A percentile compares a stretch with the other conserved stretches of the same genome.
Evolutionary conservation across 306 rosid species (phyloP).

Genomic region (Canavalia ensiformis): DNA sequence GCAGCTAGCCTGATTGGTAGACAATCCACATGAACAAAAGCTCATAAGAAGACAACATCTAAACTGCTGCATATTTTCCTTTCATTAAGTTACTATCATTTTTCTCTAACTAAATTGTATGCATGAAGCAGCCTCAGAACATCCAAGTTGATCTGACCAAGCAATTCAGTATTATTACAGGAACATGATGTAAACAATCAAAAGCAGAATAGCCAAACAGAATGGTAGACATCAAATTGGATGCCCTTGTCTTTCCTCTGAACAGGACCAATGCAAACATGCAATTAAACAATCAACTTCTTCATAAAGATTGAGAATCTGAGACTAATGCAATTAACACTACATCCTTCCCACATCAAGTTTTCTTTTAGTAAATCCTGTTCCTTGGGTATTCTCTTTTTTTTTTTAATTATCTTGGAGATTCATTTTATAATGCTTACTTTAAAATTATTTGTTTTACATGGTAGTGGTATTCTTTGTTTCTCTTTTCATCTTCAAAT

Average conservation of each 20-base stretch:
- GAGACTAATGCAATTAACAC: conserved; percentile 18
- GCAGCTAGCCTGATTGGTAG: conserved; percentile 71
- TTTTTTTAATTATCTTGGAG: too few relatives aligned
- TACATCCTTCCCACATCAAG: conserved; percentile 12
- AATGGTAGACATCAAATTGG: conserved; percentile 17
- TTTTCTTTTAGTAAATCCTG: not conserved
- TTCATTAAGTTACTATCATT: not conserved
- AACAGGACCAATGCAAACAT: conserved; percentile 18
- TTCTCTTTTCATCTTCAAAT: too few relatives aligned
- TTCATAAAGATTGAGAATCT: not conserved
- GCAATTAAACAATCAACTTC: conserved; percentile 24
- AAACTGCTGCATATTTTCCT: not conserved
- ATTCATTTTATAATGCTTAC: too few relatives aligned
- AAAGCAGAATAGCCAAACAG: conserved; percentile 24
- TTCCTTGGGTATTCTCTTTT: not conserved
- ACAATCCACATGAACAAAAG: conserved; percentile 42
- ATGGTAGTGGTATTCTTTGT: too few relatives aligned
- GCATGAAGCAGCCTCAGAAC: conserved; percentile 27
- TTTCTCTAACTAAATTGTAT: conserved; percentile 19
- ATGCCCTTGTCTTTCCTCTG: conserved; percentile 17
- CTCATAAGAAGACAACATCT: conserved; percentile 14
- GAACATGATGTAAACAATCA: conserved; percentile 34
- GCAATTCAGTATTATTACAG: conserved; percentile 2
- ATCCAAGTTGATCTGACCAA: conserved; percentile 41
- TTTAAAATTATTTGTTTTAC: too few relatives aligned